Base-by-base conservation (phyloP, 371 early-diverging fungal species). In the Mortierella sp. region DNA sequence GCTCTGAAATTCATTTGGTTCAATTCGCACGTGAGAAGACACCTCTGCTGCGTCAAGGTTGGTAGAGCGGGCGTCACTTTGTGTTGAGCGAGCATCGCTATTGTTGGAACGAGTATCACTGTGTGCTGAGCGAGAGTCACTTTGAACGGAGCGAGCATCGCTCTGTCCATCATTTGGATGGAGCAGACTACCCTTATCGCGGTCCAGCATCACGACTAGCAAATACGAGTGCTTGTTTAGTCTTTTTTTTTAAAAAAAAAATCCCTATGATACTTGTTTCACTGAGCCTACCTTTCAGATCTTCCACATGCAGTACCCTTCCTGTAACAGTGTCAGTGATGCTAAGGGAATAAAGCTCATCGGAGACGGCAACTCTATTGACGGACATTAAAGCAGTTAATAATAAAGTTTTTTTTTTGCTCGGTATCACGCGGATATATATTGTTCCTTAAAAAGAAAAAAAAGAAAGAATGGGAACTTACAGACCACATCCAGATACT, bases 401-500 rank as follows among this genome's bases (percentile, higher is more conserved):
- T 8, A 53, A 52, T 32, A 2, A 4, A 33, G 16, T 21, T 9
- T 38, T 19, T n/a, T 53, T 7, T n/a, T 22, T 53, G 15, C 16
- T 19, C 5, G 48, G 4, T 15, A 48, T 6, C 16, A n/a, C 16
- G 21, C 11, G 4, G n/a, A 15, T 36, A 47, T 28, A 61, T 21
- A 45, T 10, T 50, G 32, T 68, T 33, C 13, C 69, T 41, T 10
- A 32, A 43, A 15, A 58, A 47, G 22, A 32, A 28, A 36, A 6
- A 22, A 32, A 28, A 21, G 24, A 28, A 32, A 40, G 52, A 50
- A 38, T n/a, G 28, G 15, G 15, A 19, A 63, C 78, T 47, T 70
- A 78, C 79, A 79, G 71, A 2, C 79, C 79, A 40, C 79, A 79
- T 36, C 32, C 68, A 8, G 79, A 79, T 1, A 70, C 47, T 19